phyloP scores from a whole-genome alignment of 108 stramenopile genomes.

The Phaeodactylum tricornutum region DNA sequence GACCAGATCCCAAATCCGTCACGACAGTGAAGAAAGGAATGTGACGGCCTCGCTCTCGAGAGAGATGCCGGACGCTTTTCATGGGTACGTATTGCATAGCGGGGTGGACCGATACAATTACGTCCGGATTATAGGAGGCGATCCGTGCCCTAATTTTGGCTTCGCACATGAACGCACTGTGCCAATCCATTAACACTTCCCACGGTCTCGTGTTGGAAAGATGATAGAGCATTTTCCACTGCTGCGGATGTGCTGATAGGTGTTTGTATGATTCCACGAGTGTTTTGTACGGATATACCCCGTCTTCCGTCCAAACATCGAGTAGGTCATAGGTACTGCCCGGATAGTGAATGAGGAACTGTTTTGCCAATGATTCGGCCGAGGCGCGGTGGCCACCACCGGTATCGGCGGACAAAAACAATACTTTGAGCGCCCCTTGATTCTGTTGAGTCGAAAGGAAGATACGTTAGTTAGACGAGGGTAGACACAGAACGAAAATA shows the following conservation, averaged over 20 bases:
- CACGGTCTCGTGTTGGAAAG: slow-evolving; percentile 52
- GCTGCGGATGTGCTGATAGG: slow-evolving; percentile 69
- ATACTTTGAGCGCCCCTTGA: slow-evolving; percentile 52
- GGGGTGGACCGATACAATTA: slow-evolving; percentile 89
- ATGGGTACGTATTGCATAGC: slow-evolving; percentile 88
- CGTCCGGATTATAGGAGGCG: slow-evolving; percentile 62
- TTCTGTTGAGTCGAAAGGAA: slow-evolving; percentile 3
- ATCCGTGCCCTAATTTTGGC: slow-evolving; percentile 45
- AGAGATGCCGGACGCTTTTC: slow-evolving; percentile 36
- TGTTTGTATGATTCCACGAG: slow-evolving; percentile 65
- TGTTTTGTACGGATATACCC: slow-evolving; percentile 40
- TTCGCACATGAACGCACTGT: slow-evolving; percentile 48
- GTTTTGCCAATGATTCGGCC: slow-evolving; percentile 83
- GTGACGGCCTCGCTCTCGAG: slow-evolving; percentile 40
- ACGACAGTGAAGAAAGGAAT: slow-evolving; percentile 92
- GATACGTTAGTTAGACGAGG: too few species aligned
- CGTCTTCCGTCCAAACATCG: slow-evolving; percentile 73
- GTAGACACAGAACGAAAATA: too few species aligned
- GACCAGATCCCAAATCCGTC: slow-evolving; percentile 90
- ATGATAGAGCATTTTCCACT: slow-evolving; percentile 83
- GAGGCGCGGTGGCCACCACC: slow-evolving; percentile 98
- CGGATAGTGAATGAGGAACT: slow-evolving; percentile 79
- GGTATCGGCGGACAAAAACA: slow-evolving; percentile 92
- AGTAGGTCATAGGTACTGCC: slow-evolving; percentile 77
- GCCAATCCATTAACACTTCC: slow-evolving; percentile 39